Base-by-base conservation (phyloP, 441 rosid species). In the Eugenia klotzschiana region DNA sequence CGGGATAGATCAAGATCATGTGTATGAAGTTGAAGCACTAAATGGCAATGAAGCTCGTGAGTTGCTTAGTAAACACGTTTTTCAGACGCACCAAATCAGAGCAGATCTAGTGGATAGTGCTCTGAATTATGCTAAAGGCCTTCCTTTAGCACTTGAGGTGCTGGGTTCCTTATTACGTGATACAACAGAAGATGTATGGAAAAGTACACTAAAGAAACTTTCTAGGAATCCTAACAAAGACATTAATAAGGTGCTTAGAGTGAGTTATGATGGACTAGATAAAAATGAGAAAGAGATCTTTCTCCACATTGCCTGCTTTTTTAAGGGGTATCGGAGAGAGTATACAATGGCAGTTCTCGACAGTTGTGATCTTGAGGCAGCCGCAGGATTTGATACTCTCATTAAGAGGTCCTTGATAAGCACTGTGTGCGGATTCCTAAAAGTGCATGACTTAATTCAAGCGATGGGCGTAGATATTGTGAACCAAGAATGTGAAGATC, bases 21-120 rank as follows among this genome's bases (percentile, higher is more conserved):
- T 58, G 4, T 14, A 27, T 15, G 10, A 15, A 27, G 72, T 27
- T 7, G 1, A 2, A 58, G 11, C 22, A 15, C 5, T 58, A 0
- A 0, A 7, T 15, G 1, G 3, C 22, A 3, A 0, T 7, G 22
- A 58, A 27, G 72, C 72, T 58, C 1, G 0, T 15, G 1, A 58
- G 22, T 0, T 58, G 6, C 40, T 58, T 58, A 14, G 22, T 2
- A 58, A 58, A 4, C 0, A 7, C 3, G 40, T 37, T 15, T 58
- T 58, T 58, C 1, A 0, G 1, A 58, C 5, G 1, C 40, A 7
- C 40, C 72, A 27, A 7, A 58, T 15, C 40, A 58, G 0, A 1
- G 27, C 3, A 7, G 22, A 58, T 58, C 9, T 58, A 16, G 72
- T 27, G 40, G 40, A 27, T 58, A 1, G 3, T 1, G 3, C 3